Evolutionary conservation across 106 monocot genomes (phyloP).

Genomic region (Phalaenopsis equestris): DNA sequence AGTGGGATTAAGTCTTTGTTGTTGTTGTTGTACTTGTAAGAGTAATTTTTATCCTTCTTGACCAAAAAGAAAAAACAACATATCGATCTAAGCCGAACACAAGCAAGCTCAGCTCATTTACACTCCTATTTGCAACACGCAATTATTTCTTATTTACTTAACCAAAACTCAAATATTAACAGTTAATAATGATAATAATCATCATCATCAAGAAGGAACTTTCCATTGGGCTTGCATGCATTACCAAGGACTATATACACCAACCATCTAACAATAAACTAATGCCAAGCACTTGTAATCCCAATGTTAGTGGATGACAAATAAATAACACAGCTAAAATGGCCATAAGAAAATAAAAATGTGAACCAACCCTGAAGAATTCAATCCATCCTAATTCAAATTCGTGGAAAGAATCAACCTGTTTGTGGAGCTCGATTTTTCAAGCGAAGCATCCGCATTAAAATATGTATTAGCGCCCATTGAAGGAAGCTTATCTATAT

Average conservation of each 20-base stretch:
- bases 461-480: constrained; percentile 30
- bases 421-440: constrained; percentile 21
- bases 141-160: too few relatives aligned
- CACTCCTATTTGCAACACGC: too few relatives aligned
- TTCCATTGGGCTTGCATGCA: neutral
- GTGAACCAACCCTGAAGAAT: neutral
- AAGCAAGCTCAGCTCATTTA: too few relatives aligned
- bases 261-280: constrained; percentile 8
- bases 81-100: too few relatives aligned
- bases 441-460: constrained; percentile 29
- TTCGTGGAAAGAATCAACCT: neutral
- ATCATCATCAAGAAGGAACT: too few relatives aligned
- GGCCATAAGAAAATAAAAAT: neutral
- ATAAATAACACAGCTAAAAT: neutral
- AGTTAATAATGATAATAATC: too few relatives aligned
- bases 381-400: neutral
- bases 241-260: constrained; percentile 3
- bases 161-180: too few relatives aligned
- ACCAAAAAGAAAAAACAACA: too few relatives aligned
- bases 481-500: constrained; percentile 61
- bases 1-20: too few relatives aligned
- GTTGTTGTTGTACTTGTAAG: too few relatives aligned
- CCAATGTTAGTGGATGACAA: neutral
- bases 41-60: too few relatives aligned
- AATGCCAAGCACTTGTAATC: neutral